These are phyloP conservation scores for Tricharina praecox DNA, from an alignment of 495 filamentous ascomycete species.

Conservation along the genomic window DNA sequence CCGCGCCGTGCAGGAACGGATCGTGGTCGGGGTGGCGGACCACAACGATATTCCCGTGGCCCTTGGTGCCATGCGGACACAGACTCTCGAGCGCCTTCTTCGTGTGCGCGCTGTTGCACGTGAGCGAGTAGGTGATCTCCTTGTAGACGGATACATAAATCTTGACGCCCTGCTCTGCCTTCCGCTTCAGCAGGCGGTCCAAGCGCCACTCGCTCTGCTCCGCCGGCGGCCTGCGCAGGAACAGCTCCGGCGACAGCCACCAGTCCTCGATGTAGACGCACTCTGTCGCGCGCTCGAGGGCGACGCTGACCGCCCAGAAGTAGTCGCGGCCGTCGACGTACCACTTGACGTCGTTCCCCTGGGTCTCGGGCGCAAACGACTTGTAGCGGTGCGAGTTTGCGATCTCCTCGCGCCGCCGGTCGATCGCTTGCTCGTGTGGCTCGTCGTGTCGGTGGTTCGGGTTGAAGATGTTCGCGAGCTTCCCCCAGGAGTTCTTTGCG, in stretches of 20 bases:
- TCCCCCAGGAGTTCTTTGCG: conserved; percentile 48
- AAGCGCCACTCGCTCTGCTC: conserved; percentile 64
- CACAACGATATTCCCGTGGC: conserved; percentile 70
- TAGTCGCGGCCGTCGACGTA: conserved; percentile 91
- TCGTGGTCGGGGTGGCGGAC: conserved; percentile 95
- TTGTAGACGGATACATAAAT: conserved; percentile 91
- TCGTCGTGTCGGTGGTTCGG: conserved; percentile 90
- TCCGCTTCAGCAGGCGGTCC: conserved; percentile 70
- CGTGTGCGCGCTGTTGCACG: conserved; percentile 83
- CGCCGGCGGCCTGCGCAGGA: conserved; percentile 67
- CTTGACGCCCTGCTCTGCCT: conserved; percentile 81
- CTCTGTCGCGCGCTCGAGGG: conserved; percentile 73
- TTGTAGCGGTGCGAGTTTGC: conserved; percentile 63
- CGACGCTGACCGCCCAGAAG: conserved; percentile 78
- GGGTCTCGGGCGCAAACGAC: conserved; percentile 69
- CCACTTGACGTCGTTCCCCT: conserved; percentile 86
- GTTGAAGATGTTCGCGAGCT: conserved; percentile 61
- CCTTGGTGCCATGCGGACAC: conserved; percentile 61
- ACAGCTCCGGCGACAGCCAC: conserved; percentile 92
- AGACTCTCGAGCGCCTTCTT: conserved; percentile 71
- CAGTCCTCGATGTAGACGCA: conserved; percentile 92
- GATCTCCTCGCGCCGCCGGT: conserved; percentile 58
- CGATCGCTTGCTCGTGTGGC: conserved; percentile 67
- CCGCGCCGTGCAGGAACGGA: conserved; percentile 76
- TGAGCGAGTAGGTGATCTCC: conserved; percentile 65